Conservation (phyloP, 768 basidiomycete species). For the Mycena pura region DNA sequence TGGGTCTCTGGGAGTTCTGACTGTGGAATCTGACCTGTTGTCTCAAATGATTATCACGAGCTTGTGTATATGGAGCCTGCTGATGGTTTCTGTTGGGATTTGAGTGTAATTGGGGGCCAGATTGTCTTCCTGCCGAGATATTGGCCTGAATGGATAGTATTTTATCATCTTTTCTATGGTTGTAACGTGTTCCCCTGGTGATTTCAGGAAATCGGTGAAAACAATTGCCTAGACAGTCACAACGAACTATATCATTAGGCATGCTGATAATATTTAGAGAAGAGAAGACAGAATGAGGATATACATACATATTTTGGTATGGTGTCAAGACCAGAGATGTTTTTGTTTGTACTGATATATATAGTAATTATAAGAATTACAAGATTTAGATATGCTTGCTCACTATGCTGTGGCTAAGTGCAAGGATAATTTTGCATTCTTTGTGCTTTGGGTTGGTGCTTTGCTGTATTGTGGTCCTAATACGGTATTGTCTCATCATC, state of each 20-base stretch:
- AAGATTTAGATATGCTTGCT: no score
- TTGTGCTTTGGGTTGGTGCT: no score
- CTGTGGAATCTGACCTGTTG: neutral
- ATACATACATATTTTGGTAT: no score
- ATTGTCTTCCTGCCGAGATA: neutral
- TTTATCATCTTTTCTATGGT: neutral
- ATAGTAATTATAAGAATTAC: no score
- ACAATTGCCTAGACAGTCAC: conserved; percentile 5
- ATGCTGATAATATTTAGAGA: no score
- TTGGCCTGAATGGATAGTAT: neutral
- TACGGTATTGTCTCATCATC: no score
- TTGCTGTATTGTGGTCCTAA: no score
- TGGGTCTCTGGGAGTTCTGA: neutral
- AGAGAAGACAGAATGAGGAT: no score
- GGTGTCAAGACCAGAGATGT: no score
- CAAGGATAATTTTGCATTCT: no score
- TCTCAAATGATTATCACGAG: neutral
- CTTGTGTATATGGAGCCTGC: neutral
- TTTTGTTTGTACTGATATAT: no score
- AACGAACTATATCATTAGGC: neutral
- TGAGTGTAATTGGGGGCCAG: neutral
- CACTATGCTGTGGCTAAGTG: no score
- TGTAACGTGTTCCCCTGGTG: neutral
- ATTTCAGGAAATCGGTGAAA: neutral
- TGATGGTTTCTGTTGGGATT: neutral